A percentile compares a stretch with the other conserved stretches of the same genome.
These are phyloP conservation scores for Fistulinella prunicolor DNA, from an alignment of 768 basidiomycete species.

Conservation along the genomic window DNA sequence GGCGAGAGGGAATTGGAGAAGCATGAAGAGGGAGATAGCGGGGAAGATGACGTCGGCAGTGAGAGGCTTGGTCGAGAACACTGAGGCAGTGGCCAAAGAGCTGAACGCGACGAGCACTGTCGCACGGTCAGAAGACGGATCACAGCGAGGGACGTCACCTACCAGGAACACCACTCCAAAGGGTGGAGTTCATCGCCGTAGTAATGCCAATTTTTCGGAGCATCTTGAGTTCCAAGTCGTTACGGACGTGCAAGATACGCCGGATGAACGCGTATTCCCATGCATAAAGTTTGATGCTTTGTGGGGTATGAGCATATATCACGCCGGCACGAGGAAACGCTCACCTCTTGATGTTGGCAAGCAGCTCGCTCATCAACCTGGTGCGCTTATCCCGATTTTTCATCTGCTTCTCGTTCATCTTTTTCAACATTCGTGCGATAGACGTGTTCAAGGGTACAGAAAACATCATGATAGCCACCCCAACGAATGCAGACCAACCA, in stretches of 20 bases:
- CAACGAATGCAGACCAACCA: constrained; percentile 89
- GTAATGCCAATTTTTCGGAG: constrained; percentile 78
- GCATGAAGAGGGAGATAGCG: constrained; percentile 87
- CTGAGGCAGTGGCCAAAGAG: constrained; percentile 73
- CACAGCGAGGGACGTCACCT: constrained; percentile 5
- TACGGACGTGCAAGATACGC: constrained; percentile 74
- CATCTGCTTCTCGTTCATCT: constrained; percentile 88
- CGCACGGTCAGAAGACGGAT: not conserved
- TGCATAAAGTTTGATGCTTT: constrained; percentile 84
- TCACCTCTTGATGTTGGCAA: constrained; percentile 86
- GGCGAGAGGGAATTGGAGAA: constrained; percentile 81
- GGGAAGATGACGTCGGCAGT: constrained; percentile 95
- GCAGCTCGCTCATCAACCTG: constrained; percentile 87
- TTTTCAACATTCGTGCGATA: constrained; percentile 68
- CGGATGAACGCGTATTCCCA: constrained; percentile 93
- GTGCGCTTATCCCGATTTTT: constrained; percentile 86
- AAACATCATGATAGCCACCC: constrained; percentile 84
- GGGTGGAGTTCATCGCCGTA: constrained; percentile 58
- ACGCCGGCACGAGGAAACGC: not conserved
- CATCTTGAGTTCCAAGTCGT: constrained; percentile 79
- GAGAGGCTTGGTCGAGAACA: constrained; percentile 59
- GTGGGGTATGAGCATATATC: not conserved
- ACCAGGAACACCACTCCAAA: constrained; percentile 70
- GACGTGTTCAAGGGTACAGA: constrained; percentile 73
- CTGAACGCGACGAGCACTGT: constrained; percentile 74